Evolutionary conservation across 331 rosid genomes (phyloP).

Genomic region (Quercus lobata): DNA sequence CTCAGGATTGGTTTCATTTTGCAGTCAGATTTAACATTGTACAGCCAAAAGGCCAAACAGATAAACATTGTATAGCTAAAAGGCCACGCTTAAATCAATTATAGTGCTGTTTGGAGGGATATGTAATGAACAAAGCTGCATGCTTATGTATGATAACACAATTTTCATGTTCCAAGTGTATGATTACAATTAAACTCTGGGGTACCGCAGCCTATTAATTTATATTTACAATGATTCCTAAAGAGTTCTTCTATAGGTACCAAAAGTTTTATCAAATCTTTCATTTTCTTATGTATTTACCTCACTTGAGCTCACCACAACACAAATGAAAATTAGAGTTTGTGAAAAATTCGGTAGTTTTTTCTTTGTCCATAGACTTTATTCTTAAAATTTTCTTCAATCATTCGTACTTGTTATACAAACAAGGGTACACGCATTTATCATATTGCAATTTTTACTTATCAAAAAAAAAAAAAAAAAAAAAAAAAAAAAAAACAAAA

Average conservation of each 20-base stretch:
- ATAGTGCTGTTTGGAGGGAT: conserved; percentile 1
- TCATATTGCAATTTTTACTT: no score
- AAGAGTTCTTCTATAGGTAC: no score
- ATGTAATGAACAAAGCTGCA: conserved; percentile 1
- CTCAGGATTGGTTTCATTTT: conserved; percentile 19
- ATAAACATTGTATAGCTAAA: conserved; percentile 30
- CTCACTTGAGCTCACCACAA: no score
- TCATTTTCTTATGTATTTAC: no score
- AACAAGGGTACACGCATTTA: not conserved
- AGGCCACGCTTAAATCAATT: conserved; percentile 14
- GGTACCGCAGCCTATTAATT: not conserved
- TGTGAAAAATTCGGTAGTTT: no score
- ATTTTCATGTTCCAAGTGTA: not conserved
- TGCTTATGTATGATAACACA: not conserved
- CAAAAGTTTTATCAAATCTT: no score
- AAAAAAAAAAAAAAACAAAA: no score
- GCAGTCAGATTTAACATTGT: conserved; percentile 32
- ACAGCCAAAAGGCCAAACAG: conserved; percentile 38
- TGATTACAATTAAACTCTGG: not conserved
- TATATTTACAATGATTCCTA: not conserved
- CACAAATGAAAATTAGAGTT: no score
- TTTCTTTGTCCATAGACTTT: no score
- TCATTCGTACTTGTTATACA: not conserved
- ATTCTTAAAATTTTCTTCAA: not conserved
- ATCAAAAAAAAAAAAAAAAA: no score